Conservation (phyloP, 331 rosid species). For the Saraca asoca region DNA sequence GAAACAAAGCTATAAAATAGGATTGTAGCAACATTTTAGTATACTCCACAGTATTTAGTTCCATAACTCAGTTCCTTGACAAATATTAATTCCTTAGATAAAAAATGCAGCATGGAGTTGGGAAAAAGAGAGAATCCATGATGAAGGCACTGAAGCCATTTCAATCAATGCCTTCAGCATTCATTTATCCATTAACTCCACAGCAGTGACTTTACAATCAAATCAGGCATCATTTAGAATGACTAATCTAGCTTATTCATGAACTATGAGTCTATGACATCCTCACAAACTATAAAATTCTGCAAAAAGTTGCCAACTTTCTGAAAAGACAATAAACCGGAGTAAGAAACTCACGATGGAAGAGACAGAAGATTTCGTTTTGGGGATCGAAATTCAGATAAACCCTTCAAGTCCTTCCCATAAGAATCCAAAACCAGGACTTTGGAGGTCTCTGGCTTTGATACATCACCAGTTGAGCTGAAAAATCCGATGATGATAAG, state of each 20-base stretch:
- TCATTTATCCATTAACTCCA: not conserved
- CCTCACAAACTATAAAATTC: not conserved
- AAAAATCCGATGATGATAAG: constrained; percentile 13
- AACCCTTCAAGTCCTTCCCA: not conserved
- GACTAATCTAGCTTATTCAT: not conserved
- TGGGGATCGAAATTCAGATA: constrained; percentile 23
- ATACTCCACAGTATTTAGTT: not conserved
- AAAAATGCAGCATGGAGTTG: not conserved
- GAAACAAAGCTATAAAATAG: constrained; percentile 1
- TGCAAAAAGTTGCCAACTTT: not conserved
- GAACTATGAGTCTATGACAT: not conserved
- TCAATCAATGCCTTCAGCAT: constrained; percentile 2
- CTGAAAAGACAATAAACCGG: not conserved
- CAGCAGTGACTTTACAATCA: not conserved
- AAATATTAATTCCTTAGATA: not conserved
- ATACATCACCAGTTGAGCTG: constrained; percentile 16
- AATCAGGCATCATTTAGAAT: not conserved
- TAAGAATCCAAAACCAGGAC: constrained; percentile 11
- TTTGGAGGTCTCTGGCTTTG: constrained; percentile 11
- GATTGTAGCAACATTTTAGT: not conserved
- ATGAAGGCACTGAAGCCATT: not conserved
- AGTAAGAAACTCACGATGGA: constrained; percentile 38
- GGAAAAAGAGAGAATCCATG: not conserved
- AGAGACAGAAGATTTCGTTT: constrained; percentile 48
- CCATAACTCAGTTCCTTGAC: not conserved